Base-by-base conservation (phyloP, 2,329 filamentous ascomycete genomes). In the Beauveria rudraprayagi region DNA sequence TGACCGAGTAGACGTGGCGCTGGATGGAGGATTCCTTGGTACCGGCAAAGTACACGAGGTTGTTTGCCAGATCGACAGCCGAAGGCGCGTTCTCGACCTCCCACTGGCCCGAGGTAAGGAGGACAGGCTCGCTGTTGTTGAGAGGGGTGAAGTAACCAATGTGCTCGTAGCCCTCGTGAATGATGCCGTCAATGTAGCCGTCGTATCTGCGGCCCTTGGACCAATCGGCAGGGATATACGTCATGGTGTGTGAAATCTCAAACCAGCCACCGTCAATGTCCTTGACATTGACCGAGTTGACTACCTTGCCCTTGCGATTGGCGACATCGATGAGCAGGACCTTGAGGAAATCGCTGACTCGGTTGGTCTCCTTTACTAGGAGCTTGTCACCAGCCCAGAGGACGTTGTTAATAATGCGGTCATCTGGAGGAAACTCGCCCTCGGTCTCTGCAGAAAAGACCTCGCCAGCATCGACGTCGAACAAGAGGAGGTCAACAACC, bases 181-280 rank as follows among this genome's bases (percentile, higher is more conserved):
- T 89, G 62, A 97, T 79, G 0, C 89, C 92, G 73, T 99, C 94
- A 64, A 99, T 87, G 69, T 99, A 99, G 24, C 94, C 94, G 72
- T 97, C 92, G 5, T 93, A 75, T 2, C 83, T 79, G 24, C 92
- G 86, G 16, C 90, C 90, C 64, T 90, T 91, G 11, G 76, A 73
- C 24, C 89, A 83, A 71, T 97, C 91, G 3, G 91, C 90, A 2
- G 94, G 94, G 61, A 99, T 87, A 70, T 89, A 97, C 16, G 80
- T 86, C 3, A 92, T 96, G 47, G 88, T 84, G 68, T 96, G 88
- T 1, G 91, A 91, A 47, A 96, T 91, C 75, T 99, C 94, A 68
- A 97, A 93, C 94, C 94, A 99, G 40, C 94, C 95, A 24, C 92
- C 92, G 71, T 99, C 94, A n/a, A 97, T 80, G 61, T 88, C 81